Percentiles rank a stretch among this genome's conserved stretches.
phyloP scores from a whole-genome alignment of 2,329 filamentous ascomycete genomes.

The Fusarium humuli region DNA sequence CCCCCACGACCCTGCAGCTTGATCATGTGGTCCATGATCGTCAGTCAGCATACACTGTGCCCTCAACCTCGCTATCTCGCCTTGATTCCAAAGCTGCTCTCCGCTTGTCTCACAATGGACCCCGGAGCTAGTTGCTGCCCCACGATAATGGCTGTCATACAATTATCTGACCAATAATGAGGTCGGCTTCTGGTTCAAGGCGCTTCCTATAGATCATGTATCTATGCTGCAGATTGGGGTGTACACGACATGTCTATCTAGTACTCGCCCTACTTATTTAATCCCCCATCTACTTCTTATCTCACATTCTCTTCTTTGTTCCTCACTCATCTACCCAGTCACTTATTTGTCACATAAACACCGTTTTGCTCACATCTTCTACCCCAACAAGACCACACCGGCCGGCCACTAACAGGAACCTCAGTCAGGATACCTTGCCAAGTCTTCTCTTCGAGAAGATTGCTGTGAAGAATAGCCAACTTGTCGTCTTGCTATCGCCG shows the following conservation, averaged over 20 bases:
- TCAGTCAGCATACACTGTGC: slow-evolving; percentile 37
- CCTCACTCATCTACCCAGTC: slow-evolving; percentile 12
- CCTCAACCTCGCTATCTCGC: slow-evolving; percentile 4
- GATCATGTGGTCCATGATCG: slow-evolving; percentile 35
- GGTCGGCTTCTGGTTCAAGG: background rate
- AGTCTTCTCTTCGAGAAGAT: slow-evolving; percentile 32
- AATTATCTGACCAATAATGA: slow-evolving; percentile 23
- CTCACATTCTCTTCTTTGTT: slow-evolving; percentile 12
- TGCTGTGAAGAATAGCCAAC: slow-evolving; percentile 45
- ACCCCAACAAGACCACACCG: slow-evolving; percentile 31
- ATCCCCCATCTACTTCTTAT: slow-evolving; percentile 27
- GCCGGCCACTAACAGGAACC: slow-evolving; percentile 39
- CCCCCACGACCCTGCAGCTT: slow-evolving; percentile 26
- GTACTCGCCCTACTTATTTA: slow-evolving; percentile 35
- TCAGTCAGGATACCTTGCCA: slow-evolving; percentile 43
- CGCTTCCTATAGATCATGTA: slow-evolving; percentile 25
- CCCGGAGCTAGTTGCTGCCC: slow-evolving; percentile 28
- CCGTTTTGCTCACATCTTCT: slow-evolving; percentile 24
- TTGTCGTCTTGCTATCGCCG: slow-evolving; percentile 43
- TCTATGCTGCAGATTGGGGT: slow-evolving; percentile 33
- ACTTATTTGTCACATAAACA: slow-evolving; percentile 5
- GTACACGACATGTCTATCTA: slow-evolving; percentile 28
- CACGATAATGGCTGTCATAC: slow-evolving; percentile 32
- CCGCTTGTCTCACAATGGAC: slow-evolving; percentile 11
- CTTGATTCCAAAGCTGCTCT: slow-evolving; percentile 24